Percentiles rank a stretch among this genome's conserved stretches.
Evolutionary conservation across 176 grass and related monocot genomes (phyloP).

Genomic region (Aegilops bicornis): DNA sequence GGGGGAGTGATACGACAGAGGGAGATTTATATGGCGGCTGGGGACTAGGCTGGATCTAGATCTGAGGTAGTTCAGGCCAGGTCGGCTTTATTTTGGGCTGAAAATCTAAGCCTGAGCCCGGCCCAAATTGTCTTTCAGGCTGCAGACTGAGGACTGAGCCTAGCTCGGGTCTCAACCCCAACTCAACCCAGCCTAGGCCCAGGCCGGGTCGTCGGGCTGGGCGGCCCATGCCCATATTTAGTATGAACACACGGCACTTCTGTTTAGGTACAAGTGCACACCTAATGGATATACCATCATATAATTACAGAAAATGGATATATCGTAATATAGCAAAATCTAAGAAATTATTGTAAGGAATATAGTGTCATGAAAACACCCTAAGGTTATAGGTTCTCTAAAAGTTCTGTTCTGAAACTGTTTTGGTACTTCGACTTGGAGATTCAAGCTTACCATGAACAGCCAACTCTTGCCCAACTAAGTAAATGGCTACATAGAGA

Average conservation of each 20-base stretch:
- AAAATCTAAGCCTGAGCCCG: neutral
- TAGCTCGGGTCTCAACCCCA: neutral
- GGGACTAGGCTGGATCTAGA: no score
- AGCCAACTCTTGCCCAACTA: conserved; percentile 15
- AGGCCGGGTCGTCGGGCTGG: neutral
- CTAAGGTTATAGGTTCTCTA: neutral
- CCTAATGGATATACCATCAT: neutral
- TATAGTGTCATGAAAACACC: conserved; percentile 2
- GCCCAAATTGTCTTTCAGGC: neutral
- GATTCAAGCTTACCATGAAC: neutral
- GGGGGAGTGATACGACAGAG: no score
- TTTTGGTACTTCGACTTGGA: neutral
- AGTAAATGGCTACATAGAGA: conserved; percentile 1
- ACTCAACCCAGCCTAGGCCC: no score
- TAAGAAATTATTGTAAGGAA: neutral
- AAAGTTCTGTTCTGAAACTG: neutral
- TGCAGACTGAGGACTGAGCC: neutral
- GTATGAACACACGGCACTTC: neutral
- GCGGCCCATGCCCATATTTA: neutral
- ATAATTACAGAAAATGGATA: neutral
- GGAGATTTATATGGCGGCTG: no score
- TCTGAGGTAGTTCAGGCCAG: neutral
- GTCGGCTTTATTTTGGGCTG: neutral
- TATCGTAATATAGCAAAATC: neutral
- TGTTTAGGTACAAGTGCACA: neutral